phyloP scores from a whole-genome alignment of 257 asterid species.

The Gentiana macrophylla region DNA sequence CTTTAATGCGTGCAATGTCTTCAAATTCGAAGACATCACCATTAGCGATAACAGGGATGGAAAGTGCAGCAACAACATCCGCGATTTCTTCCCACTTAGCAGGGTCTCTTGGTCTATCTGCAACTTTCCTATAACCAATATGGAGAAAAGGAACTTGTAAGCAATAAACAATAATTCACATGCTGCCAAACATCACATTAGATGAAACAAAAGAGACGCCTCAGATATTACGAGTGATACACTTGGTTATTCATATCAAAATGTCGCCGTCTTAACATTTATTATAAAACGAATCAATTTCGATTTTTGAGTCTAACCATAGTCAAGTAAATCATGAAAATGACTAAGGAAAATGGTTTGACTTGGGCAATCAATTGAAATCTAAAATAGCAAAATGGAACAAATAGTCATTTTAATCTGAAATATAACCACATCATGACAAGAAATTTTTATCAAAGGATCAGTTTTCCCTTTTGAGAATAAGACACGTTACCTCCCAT shows the following conservation, averaged over 20 bases:
- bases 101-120: constrained; percentile 97
- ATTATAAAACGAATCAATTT: background rate
- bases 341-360: background rate
- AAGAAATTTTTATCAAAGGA: background rate
- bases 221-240: no score
- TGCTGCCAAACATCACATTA: no score
- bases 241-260: no score
- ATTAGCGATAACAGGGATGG: constrained; percentile 90
- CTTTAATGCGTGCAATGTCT: constrained; percentile 66
- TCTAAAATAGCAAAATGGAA: background rate
- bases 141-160: background rate
- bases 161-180: background rate
- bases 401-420: background rate
- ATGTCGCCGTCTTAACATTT: no score
- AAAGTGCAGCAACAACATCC: constrained; percentile 75
- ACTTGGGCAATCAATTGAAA: background rate
- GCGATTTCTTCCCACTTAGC: constrained; percentile 92
- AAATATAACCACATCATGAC: background rate
- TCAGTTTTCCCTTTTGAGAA: background rate
- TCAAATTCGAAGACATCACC: constrained; percentile 88
- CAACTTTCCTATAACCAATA: constrained; percentile 51
- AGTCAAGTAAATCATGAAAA: background rate
- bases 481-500: constrained; percentile 59
- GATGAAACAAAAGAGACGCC: no score
- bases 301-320: background rate